Percentiles rank a stretch among this genome's conserved stretches.
These are phyloP conservation scores for Penicillium thymicola DNA, from an alignment of 2,329 filamentous ascomycete species.

Conservation along the genomic window DNA sequence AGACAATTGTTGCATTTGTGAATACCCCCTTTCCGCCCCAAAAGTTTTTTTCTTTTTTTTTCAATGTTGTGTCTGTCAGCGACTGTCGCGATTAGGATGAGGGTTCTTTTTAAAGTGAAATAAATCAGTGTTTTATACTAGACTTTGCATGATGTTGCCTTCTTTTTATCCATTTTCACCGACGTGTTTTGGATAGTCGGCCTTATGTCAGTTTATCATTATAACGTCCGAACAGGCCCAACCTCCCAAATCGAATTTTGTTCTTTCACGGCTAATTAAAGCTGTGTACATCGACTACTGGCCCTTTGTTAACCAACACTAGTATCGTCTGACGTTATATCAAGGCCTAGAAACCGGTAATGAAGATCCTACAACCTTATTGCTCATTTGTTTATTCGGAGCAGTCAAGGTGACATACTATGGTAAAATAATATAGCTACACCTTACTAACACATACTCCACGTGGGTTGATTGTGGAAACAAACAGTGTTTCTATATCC, in stretches of 20 bases:
- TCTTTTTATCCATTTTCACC: not conserved
- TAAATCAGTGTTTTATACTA: not conserved
- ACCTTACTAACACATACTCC: not conserved
- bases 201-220: not conserved
- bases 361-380: no score
- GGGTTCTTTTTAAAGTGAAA: not conserved
- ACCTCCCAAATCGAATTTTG: no score
- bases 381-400: no score
- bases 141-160: not conserved
- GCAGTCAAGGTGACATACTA: not conserved
- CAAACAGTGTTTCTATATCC: not conserved
- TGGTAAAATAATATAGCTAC: not conserved
- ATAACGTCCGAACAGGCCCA: no score
- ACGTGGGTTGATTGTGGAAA: not conserved
- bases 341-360: no score
- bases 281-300: no score
- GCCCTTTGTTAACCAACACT: no score
- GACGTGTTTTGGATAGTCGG: no score
- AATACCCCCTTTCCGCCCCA: conserved; percentile 28
- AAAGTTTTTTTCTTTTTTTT: conserved; percentile 19
- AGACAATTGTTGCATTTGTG: conserved; percentile 24
- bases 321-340: no score
- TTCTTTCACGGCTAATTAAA: no score
- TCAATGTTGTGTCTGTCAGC: conserved; percentile 3
- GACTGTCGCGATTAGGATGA: conserved; percentile 4